phyloP scores from a whole-genome alignment of 208 protist genomes.

The Acanthamoeba sp. region DNA sequence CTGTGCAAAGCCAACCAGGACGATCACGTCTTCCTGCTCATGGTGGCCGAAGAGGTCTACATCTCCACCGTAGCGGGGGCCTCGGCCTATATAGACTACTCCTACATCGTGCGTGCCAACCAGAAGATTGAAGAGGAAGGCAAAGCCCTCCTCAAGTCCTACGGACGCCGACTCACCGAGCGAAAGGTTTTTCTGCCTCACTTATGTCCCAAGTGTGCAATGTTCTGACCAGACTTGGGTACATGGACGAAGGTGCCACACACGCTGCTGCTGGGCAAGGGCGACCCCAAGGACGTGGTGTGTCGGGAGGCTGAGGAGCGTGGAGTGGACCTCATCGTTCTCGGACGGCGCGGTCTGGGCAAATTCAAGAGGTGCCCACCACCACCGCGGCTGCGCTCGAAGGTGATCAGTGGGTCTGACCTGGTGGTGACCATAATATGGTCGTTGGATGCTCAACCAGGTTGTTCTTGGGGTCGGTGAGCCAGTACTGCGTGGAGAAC shows the following conservation, averaged over 20 bases:
- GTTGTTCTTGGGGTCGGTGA: conserved; percentile 69
- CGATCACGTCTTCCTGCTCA: conserved; percentile 70
- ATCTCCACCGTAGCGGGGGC: conserved; percentile 62
- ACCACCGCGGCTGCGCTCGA: too few relatives aligned
- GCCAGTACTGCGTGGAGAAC: conserved; percentile 69
- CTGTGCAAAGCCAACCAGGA: conserved; percentile 9
- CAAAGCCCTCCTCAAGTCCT: conserved; percentile 55
- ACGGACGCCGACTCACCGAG: conserved; percentile 48
- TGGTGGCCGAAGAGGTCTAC: conserved; percentile 73
- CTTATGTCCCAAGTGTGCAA: neutral
- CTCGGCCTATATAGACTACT: conserved; percentile 71
- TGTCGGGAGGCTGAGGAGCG: conserved; percentile 55
- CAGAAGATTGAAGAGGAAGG: conserved; percentile 70
- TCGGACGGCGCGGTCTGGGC: conserved; percentile 63
- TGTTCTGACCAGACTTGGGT: neutral
- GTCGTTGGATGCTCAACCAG: neutral
- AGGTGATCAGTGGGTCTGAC: too few relatives aligned
- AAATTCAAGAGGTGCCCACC: conserved; percentile 22
- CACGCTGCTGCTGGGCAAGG: conserved; percentile 73
- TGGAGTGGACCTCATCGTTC: conserved; percentile 22
- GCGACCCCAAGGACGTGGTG: conserved; percentile 69
- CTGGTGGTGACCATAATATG: neutral
- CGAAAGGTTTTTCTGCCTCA: neutral
- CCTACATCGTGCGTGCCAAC: conserved; percentile 65
- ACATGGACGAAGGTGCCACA: neutral